Conservation (phyloP, 805 yeast genomes). For the Teunomyces kruisii region DNA sequence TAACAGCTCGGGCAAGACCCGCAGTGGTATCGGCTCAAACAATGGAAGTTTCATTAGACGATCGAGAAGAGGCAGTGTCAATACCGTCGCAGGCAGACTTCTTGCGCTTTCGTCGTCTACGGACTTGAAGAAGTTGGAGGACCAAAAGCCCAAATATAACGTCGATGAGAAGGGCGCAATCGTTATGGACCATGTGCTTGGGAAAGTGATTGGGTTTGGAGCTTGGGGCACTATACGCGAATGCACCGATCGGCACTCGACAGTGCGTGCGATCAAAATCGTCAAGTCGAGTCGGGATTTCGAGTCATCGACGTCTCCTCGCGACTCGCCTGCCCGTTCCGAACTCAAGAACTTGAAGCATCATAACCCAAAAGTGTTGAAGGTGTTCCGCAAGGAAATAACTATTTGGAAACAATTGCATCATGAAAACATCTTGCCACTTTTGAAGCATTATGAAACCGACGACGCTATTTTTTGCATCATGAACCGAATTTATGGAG, state of each 20-base stretch:
- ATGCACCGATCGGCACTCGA: conserved; percentile 44
- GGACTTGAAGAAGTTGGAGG: conserved; percentile 29
- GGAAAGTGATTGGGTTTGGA: conserved; percentile 80
- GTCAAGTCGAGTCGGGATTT: conserved; percentile 38
- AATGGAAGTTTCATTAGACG: conserved; percentile 32
- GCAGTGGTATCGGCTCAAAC: conserved; percentile 14
- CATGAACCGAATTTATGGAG: conserved; percentile 67
- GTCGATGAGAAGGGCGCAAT: conserved; percentile 68
- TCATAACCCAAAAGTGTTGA: conserved; percentile 48
- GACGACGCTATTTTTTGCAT: conserved; percentile 67
- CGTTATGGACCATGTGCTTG: conserved; percentile 62
- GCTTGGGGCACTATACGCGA: conserved; percentile 89
- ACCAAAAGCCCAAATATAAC: conserved; percentile 29
- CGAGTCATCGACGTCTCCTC: conserved; percentile 11
- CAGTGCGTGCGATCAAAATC: conserved; percentile 58
- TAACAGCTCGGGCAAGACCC: conserved; percentile 18
- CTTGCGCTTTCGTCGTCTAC: conserved; percentile 38
- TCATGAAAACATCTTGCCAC: conserved; percentile 64
- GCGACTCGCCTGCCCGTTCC: conserved; percentile 7
- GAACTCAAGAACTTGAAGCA: conserved; percentile 14
- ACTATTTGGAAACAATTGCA: conserved; percentile 69
- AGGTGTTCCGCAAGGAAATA: conserved; percentile 69
- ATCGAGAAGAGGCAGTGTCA: conserved; percentile 30
- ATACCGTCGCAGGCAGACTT: conserved; percentile 42
- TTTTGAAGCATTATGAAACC: conserved; percentile 62